A percentile compares a stretch with the other conserved stretches of the same genome.
Conservation (phyloP, 148 eudicot genomes). For the Rhododendron ovatum region DNA sequence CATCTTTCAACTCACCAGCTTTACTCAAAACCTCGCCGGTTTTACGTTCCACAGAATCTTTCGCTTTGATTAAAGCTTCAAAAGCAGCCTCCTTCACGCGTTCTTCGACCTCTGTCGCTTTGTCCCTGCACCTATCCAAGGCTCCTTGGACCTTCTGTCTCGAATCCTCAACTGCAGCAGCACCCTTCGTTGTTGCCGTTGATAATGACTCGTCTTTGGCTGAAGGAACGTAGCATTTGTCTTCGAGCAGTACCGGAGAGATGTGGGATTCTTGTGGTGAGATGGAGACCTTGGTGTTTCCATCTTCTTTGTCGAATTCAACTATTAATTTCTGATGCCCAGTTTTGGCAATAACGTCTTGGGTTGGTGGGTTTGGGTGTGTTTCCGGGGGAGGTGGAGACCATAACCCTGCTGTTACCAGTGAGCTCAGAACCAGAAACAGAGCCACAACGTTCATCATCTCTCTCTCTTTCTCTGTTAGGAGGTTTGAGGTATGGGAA, state of each 20-base stretch:
- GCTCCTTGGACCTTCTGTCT: background rate
- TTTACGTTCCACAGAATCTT: background rate
- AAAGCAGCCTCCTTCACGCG: slow-evolving; percentile 1
- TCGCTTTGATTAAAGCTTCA: slow-evolving; percentile 5
- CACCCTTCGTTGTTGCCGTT: no score
- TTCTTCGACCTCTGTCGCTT: slow-evolving; percentile 18
- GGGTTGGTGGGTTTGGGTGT: background rate
- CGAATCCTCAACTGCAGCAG: background rate
- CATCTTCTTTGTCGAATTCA: background rate
- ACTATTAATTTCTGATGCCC: background rate
- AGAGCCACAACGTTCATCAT: background rate
- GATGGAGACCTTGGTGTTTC: background rate
- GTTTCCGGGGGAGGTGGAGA: background rate
- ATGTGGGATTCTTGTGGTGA: background rate
- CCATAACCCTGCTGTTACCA: background rate
- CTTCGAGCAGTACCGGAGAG: background rate
- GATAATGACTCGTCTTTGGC: background rate
- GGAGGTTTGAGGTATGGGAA: background rate
- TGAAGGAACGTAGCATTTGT: background rate
- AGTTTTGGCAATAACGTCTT: background rate
- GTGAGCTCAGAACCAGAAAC: background rate
- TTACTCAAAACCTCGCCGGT: background rate
- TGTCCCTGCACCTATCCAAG: background rate
- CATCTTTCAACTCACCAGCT: slow-evolving; percentile 12
- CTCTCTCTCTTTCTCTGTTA: background rate